Evolutionary conservation across 1,139 yeast species (phyloP).

Genomic region (Kodamaea alishanica): DNA sequence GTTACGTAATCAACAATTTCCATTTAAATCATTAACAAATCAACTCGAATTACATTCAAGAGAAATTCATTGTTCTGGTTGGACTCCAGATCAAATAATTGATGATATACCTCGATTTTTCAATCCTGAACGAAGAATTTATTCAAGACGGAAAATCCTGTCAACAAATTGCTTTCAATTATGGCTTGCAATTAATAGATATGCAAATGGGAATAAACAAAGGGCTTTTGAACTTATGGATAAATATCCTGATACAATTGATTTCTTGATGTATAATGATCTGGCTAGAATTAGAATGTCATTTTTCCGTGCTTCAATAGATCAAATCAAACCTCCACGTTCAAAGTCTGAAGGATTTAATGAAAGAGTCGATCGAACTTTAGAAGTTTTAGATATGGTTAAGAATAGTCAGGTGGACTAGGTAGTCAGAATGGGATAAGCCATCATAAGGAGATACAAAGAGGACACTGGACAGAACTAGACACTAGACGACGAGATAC

Average conservation of each 20-base stretch:
- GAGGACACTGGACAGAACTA: too few relatives aligned
- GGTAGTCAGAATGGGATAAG: too few relatives aligned
- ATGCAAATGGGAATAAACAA: constrained; percentile 16
- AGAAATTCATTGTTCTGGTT: constrained; percentile 1
- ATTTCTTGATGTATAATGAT: constrained; percentile 23
- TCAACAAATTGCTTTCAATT: constrained; percentile 16
- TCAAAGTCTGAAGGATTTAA: constrained; percentile 18
- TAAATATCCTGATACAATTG: constrained; percentile 34
- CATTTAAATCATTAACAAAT: too few relatives aligned
- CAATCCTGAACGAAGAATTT: constrained; percentile 22
- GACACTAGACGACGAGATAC: too few relatives aligned
- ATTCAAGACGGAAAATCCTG: constrained; percentile 20
- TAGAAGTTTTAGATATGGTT: constrained; percentile 11
- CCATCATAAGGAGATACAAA: too few relatives aligned
- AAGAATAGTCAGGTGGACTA: background rate
- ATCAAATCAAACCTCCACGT: constrained; percentile 19
- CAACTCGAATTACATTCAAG: too few relatives aligned
- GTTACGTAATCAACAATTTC: constrained; percentile 5
- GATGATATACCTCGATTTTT: constrained; percentile 24
- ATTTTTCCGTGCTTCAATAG: constrained; percentile 24
- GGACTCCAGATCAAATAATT: constrained; percentile 10
- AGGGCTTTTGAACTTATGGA: constrained; percentile 27
- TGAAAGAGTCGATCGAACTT: constrained; percentile 22
- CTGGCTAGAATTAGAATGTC: constrained; percentile 17
- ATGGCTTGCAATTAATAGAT: constrained; percentile 17